Base-by-base conservation (phyloP, 2,329 filamentous ascomycete genomes). In the Epichloe uncinata region DNA sequence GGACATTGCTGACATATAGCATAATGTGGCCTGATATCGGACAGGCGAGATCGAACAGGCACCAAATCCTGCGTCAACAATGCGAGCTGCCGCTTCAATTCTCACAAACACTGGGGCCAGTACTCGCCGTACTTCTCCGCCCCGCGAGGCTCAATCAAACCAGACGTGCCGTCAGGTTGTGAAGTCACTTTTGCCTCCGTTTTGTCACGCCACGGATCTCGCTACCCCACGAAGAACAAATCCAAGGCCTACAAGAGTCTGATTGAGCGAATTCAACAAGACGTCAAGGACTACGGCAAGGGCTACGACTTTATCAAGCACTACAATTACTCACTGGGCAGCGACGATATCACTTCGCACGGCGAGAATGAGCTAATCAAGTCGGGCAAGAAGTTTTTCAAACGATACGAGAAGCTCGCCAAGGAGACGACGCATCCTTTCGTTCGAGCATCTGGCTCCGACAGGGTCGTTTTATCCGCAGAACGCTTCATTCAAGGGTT, bases 41-140 rank as follows among this genome's bases (percentile, higher is more conserved):
- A 44, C 47, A 45, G 52, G 49, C 46, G 45, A 53, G 45, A 54
- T 54, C 35, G 52, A 48, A 30, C 38, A 46, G 42, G 41, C 13
- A 16, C 22, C 41, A 30, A 26, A 15, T 43, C 35, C 11, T 50
- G 48, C 26, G 48, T 43, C 26, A 22, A 42, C n/a, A 38, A 26
- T 8, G 51, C 41, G 26, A 47, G 37, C n/a, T 89, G 85, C 65
- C 72, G 73, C 45, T 66, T 75, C 4, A 63, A 75, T 34, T 74
- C 83, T 42, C 79, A 81, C 1, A 84, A 81, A 56, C 75, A 73
- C 49, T 95, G 88, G 87, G 90, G 89, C 50, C 88, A 91, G 63
- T 95, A 95, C 65, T 85, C 87, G 16, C 87, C 89, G 2, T 94
- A 81, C 68, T 95, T 86, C 66, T 76, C 82, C 1, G 82, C 90